Conservation (phyloP, 305 asterid genomes). For the Fraxinus baroniana region DNA sequence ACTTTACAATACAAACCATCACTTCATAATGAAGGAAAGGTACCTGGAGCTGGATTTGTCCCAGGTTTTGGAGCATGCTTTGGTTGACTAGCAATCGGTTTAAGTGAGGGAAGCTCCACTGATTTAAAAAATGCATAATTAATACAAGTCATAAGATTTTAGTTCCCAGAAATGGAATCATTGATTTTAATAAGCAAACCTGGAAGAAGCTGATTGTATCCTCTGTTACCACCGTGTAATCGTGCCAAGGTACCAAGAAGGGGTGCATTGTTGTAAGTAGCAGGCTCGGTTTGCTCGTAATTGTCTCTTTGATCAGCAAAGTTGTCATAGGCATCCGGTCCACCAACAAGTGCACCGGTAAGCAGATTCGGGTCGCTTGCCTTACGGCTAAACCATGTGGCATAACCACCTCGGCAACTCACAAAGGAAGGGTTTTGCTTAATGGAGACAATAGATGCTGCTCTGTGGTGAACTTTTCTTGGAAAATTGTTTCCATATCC, state of each 20-base stretch:
- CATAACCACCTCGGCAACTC: constrained; percentile 93
- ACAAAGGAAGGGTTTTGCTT: constrained; percentile 65
- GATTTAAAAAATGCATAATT: constrained; percentile 16
- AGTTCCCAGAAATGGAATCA: background rate
- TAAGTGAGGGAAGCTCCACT: constrained; percentile 58
- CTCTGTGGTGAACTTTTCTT: constrained; percentile 92
- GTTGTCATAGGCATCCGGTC: constrained; percentile 96
- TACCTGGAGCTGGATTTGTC: constrained; percentile 36
- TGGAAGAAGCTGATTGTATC: constrained; percentile 87
- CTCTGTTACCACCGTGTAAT: constrained; percentile 65
- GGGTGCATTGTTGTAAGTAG: constrained; percentile 97
- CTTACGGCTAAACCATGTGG: constrained; percentile 82
- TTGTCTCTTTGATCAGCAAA: constrained; percentile 94
- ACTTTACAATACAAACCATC: background rate
- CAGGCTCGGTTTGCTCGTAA: constrained; percentile 98
- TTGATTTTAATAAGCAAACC: constrained; percentile 36
- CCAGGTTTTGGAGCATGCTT: constrained; percentile 33
- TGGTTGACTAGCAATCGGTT: constrained; percentile 34
- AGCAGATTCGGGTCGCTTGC: constrained; percentile 84
- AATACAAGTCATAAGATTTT: background rate
- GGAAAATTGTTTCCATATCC: constrained; percentile 96
- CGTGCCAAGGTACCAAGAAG: constrained; percentile 79
- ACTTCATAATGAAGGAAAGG: background rate
- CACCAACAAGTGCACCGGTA: constrained; percentile 95
- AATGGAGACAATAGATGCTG: constrained; percentile 82